phyloP scores from a whole-genome alignment of 805 yeast species.

The Wickerhamia fluorescens region DNA sequence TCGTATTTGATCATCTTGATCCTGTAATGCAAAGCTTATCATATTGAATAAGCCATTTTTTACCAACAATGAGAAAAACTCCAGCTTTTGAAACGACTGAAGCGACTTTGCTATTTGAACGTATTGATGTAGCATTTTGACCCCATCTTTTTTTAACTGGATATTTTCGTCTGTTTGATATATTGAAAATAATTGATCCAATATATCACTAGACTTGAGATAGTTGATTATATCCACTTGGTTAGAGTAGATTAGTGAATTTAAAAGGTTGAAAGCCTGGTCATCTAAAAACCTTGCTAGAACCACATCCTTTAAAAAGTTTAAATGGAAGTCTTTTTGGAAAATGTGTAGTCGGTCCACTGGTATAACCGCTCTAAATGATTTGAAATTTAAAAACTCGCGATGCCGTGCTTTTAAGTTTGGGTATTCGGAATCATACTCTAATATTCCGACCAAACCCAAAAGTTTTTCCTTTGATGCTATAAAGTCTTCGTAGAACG shows the following conservation, averaged over 20 bases:
- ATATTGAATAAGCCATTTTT: constrained; percentile 63
- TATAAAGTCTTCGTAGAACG: constrained; percentile 27
- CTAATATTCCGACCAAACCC: constrained; percentile 73
- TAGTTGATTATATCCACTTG: constrained; percentile 61
- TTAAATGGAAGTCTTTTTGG: constrained; percentile 68
- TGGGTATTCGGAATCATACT: constrained; percentile 85
- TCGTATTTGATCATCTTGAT: constrained; percentile 41
- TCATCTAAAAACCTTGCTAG: constrained; percentile 80
- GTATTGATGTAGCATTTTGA: constrained; percentile 74
- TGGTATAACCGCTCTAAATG: constrained; percentile 67
- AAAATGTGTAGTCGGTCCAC: constrained; percentile 45
- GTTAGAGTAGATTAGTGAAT: constrained; percentile 59
- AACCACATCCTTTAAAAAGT: constrained; percentile 81
- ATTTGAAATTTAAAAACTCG: constrained; percentile 48
- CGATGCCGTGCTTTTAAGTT: constrained; percentile 74
- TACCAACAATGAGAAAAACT: constrained; percentile 57
- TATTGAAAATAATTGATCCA: constrained; percentile 51
- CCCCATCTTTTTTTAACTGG: constrained; percentile 51
- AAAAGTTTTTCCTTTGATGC: constrained; percentile 23
- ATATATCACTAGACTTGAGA: constrained; percentile 44
- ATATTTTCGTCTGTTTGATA: constrained; percentile 30
- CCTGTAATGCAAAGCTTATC: constrained; percentile 64
- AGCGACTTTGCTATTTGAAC: constrained; percentile 64
- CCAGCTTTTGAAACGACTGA: constrained; percentile 53
- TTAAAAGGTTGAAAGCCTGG: constrained; percentile 57